These are phyloP conservation scores for Trichophyton mentagrophytes DNA, from an alignment of 2,329 filamentous ascomycete species.

Conservation along the genomic window DNA sequence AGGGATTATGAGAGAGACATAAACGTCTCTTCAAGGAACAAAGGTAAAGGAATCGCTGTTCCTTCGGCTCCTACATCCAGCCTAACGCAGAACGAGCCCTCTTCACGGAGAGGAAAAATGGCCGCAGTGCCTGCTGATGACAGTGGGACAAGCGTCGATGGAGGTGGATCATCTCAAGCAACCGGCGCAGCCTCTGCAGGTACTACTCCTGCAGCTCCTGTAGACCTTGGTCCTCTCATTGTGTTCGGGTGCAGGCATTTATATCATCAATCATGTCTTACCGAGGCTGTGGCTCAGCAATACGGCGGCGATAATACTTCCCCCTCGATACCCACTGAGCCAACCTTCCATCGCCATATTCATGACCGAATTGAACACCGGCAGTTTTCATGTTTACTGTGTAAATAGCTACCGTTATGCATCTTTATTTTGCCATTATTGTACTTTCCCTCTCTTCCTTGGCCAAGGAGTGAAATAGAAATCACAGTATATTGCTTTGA, in stretches of 20 bases:
- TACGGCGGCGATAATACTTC: neutral
- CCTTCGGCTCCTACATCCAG: neutral
- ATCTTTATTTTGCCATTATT: neutral
- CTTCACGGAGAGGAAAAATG: neutral
- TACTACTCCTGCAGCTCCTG: constrained; percentile 5
- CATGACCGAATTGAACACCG: constrained; percentile 15
- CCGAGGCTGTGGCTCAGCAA: constrained; percentile 11
- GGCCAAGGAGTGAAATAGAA: no score
- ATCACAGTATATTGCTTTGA: no score
- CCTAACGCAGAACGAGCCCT: neutral
- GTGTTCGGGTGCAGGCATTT: constrained; percentile 39
- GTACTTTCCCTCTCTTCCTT: no score
- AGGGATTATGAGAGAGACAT: constrained; percentile 7
- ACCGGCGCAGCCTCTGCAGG: neutral
- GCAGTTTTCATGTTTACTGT: constrained; percentile 25
- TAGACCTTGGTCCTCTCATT: constrained; percentile 24
- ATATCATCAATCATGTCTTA: constrained; percentile 36
- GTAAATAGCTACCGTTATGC: constrained; percentile 18
- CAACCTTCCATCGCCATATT: neutral
- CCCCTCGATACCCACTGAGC: neutral
- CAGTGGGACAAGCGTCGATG: neutral
- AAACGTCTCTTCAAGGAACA: constrained; percentile 19
- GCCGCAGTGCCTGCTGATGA: constrained; percentile 9
- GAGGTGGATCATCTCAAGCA: constrained; percentile 2
- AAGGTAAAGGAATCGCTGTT: constrained; percentile 28